These are phyloP conservation scores for Dendrostoma leiphaemia DNA, from an alignment of 2,329 filamentous ascomycete species.

Conservation along the genomic window DNA sequence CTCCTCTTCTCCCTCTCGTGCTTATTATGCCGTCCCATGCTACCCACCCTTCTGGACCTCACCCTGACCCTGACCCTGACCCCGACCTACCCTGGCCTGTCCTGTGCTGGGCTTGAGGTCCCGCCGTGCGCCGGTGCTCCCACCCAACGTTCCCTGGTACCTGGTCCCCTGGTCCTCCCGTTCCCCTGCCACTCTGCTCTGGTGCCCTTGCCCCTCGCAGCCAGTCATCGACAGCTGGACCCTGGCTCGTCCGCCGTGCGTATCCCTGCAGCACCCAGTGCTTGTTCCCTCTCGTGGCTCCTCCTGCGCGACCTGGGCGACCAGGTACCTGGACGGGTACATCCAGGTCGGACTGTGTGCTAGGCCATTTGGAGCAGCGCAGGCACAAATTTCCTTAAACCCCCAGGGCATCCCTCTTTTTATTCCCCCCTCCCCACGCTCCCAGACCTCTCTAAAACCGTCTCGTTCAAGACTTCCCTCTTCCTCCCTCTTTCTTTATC, in stretches of 20 bases:
- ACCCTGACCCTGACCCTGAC: no score
- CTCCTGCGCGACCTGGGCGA: conserved; percentile 4
- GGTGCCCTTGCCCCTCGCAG: conserved; percentile 7
- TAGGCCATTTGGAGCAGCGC: conserved; percentile 15
- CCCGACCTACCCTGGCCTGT: no score
- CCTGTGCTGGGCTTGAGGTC: conserved; percentile 15
- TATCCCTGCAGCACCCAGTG: conserved; percentile 11
- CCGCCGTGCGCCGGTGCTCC: no score
- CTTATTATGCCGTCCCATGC: not conserved
- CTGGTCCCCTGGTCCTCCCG: no score
- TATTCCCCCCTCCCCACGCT: conserved; percentile 26
- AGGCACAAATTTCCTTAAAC: conserved; percentile 37
- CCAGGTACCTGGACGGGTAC: conserved; percentile 17
- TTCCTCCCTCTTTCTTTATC: conserved; percentile 33
- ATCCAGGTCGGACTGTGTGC: conserved; percentile 14
- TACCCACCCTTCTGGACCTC: conserved; percentile 6
- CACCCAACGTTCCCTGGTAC: no score
- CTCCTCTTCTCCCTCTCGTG: not conserved
- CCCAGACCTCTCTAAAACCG: conserved; percentile 34
- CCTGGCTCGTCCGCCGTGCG: conserved; percentile 18
- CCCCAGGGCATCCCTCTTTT: conserved; percentile 35
- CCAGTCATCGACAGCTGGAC: conserved; percentile 17
- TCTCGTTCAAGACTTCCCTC: conserved; percentile 41
- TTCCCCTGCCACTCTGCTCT: no score
- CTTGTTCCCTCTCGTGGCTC: conserved; percentile 7